Percentiles rank a stretch among this genome's conserved stretches.
Conservation (phyloP, 352 stramenopile species). For the Saprolegnia parasitica region DNA sequence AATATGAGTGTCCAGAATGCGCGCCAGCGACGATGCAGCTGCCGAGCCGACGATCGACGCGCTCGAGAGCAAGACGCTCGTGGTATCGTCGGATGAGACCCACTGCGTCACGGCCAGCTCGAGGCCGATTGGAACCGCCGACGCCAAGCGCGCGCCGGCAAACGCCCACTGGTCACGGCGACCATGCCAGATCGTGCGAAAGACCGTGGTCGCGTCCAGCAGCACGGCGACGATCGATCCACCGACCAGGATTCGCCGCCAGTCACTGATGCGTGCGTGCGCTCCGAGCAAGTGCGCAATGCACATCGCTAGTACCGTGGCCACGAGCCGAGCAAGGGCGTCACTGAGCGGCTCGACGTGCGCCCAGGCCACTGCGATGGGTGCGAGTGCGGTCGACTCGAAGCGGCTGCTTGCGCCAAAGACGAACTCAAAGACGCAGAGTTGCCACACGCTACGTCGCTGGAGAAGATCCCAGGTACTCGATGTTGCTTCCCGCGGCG, state of each 20-base stretch:
- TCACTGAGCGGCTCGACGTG: not conserved
- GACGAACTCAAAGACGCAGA: not conserved
- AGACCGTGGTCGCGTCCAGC: not conserved
- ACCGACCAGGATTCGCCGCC: not conserved
- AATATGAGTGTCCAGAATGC: too few relatives aligned
- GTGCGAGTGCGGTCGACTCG: not conserved
- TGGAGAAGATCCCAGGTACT: not conserved
- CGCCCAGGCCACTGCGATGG: not conserved
- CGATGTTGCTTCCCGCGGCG: not conserved
- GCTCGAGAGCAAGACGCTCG: too few relatives aligned
- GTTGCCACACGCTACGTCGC: not conserved
- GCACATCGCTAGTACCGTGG: not conserved
- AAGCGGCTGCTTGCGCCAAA: not conserved
- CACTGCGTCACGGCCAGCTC: not conserved
- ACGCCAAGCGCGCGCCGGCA: not conserved
- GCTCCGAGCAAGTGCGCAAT: not conserved
- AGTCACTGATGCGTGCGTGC: not conserved
- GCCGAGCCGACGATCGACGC: too few relatives aligned
- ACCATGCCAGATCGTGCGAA: not conserved
- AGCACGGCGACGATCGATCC: not conserved
- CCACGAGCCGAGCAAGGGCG: not conserved
- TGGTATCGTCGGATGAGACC: too few relatives aligned
- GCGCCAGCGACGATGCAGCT: too few relatives aligned
- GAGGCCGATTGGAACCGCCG: not conserved
- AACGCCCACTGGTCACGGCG: not conserved